phyloP scores from a whole-genome alignment of 495 filamentous ascomycete genomes.

The Antarctomyces pellizariae region DNA sequence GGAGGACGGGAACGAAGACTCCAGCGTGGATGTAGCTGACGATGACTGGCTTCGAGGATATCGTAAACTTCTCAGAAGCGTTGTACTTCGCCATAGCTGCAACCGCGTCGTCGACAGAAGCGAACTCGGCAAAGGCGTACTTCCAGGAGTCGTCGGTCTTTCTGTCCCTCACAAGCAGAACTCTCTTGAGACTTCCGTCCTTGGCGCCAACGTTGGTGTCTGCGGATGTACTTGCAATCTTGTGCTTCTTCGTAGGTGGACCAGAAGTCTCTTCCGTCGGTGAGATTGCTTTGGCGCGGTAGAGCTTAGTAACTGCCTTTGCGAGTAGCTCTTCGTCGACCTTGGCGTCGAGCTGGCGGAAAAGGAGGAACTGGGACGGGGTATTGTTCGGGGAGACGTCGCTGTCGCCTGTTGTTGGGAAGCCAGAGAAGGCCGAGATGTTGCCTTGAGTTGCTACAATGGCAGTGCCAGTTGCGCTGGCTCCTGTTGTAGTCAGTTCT shows the following conservation, averaged over 20 bases:
- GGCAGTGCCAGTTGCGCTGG: constrained; percentile 11
- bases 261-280: constrained; percentile 16
- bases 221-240: constrained; percentile 51
- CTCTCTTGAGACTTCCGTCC: constrained; percentile 49
- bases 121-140: constrained; percentile 81
- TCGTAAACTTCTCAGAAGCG: constrained; percentile 62
- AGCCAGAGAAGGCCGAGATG: constrained; percentile 13
- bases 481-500: constrained; percentile 7
- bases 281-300: constrained; percentile 26
- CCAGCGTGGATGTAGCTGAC: constrained; percentile 68
- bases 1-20: constrained; percentile 60
- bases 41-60: constrained; percentile 51
- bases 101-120: constrained; percentile 49
- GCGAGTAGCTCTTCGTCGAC: constrained; percentile 60
- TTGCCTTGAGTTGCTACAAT: constrained; percentile 7
- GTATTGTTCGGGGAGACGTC: constrained; percentile 53
- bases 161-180: constrained; percentile 59
- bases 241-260: constrained; percentile 24
- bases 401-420: constrained; percentile 49
- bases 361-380: constrained; percentile 60
- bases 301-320: constrained; percentile 59
- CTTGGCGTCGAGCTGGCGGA: constrained; percentile 49
- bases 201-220: constrained; percentile 53
- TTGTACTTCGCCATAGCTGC: constrained; percentile 53
- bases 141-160: constrained; percentile 56